A percentile compares a stretch with the other conserved stretches of the same genome.
These are phyloP conservation scores for Neurospora africana DNA, from an alignment of 495 filamentous ascomycete species.

Conservation along the genomic window DNA sequence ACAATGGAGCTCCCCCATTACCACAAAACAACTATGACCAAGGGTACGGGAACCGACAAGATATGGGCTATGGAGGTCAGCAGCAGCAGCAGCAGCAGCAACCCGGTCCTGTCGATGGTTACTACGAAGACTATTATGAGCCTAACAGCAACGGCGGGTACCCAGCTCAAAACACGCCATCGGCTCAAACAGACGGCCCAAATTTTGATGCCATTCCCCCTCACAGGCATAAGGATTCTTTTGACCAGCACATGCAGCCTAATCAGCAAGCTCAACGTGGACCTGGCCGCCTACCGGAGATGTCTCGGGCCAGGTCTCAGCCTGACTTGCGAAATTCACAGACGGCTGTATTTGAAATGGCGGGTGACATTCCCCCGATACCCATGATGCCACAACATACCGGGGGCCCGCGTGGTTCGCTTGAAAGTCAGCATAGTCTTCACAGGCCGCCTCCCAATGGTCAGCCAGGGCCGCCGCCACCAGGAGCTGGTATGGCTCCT, in stretches of 20 bases:
- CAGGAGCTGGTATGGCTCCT: conserved; percentile 22
- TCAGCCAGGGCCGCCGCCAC: conserved; percentile 15
- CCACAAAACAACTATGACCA: conserved; percentile 20
- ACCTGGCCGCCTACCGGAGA: conserved; percentile 31
- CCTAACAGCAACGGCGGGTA: conserved; percentile 17
- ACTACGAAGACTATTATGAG: conserved; percentile 50
- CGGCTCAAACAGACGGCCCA: conserved; percentile 50
- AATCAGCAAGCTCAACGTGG: conserved; percentile 28
- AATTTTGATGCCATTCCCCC: conserved; percentile 60
- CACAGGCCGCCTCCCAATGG: conserved; percentile 21
- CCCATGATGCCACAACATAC: conserved; percentile 23
- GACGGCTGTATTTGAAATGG: conserved; percentile 61
- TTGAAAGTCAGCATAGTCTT: conserved; percentile 7
- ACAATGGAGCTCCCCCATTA: conserved; percentile 25
- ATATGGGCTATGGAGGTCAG: conserved; percentile 16
- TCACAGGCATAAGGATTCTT: conserved; percentile 34
- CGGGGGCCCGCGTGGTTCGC: neutral
- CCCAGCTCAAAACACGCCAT: conserved; percentile 19
- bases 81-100: conserved; percentile 20
- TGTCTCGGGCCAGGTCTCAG: conserved; percentile 53
- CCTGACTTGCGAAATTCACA: conserved; percentile 54
- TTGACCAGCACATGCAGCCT: conserved; percentile 33
- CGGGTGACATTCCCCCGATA: conserved; percentile 44
- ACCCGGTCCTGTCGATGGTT: conserved; percentile 35
- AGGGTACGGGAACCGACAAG: conserved; percentile 11